phyloP scores from a whole-genome alignment of 305 asterid genomes.

The Plantago lanceolata region DNA sequence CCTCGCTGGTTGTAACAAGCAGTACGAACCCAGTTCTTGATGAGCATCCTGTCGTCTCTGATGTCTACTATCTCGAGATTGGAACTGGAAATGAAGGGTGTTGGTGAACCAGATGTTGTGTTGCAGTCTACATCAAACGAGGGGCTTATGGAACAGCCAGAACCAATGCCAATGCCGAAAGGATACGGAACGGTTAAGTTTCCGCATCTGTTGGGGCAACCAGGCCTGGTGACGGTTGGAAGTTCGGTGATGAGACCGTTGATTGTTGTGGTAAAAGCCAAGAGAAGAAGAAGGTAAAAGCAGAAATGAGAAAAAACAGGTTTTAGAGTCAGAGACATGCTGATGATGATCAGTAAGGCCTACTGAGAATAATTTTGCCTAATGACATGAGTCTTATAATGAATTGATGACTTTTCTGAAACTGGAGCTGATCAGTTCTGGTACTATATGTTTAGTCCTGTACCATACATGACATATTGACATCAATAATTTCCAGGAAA shows the following conservation, averaged over 20 bases:
- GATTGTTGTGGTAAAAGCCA: constrained; percentile 9
- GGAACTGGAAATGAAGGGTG: not conserved
- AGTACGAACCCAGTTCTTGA: constrained; percentile 16
- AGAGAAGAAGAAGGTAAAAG: constrained; percentile 3
- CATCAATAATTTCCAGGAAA: no score
- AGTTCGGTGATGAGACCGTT: not conserved
- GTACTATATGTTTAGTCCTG: no score
- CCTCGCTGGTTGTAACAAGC: constrained; percentile 22
- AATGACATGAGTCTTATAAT: no score
- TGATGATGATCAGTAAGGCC: not conserved
- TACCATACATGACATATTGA: no score
- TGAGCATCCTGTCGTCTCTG: constrained; percentile 9
- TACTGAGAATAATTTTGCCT: not conserved
- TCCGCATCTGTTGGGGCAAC: constrained; percentile 24
- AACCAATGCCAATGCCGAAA: constrained; percentile 24
- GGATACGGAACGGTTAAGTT: constrained; percentile 23
- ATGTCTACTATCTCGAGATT: constrained; percentile 18
- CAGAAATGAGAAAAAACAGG: not conserved
- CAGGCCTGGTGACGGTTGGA: constrained; percentile 10
- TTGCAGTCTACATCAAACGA: constrained; percentile 25
- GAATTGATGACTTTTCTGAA: no score
- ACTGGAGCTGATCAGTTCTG: no score
- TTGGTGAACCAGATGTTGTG: constrained; percentile 20
- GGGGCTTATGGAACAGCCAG: constrained; percentile 16
- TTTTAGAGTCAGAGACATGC: constrained; percentile 11